Conservation (phyloP, 2,329 filamentous ascomycete species). For the Coniochaeta hoffmannii region DNA sequence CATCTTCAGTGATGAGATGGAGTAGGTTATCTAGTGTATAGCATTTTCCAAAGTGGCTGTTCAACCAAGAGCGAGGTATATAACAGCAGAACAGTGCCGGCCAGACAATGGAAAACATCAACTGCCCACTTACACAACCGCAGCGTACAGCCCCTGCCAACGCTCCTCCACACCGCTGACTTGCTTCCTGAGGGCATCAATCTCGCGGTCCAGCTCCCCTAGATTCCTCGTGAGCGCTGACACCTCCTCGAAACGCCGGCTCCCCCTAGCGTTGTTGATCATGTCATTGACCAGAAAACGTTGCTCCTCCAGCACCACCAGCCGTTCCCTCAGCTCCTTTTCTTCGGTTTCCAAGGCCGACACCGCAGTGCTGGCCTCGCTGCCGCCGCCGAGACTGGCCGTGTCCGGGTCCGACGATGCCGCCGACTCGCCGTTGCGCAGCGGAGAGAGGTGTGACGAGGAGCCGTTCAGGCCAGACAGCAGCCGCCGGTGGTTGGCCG, state of each 20-base stretch:
- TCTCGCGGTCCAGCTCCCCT: constrained; percentile 75
- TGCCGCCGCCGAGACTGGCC: constrained; percentile 34
- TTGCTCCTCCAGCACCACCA: constrained; percentile 86
- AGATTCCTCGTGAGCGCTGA: constrained; percentile 70
- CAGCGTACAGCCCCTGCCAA: constrained; percentile 45
- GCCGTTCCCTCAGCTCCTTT: constrained; percentile 67
- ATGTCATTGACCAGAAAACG: constrained; percentile 83
- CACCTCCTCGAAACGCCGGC: constrained; percentile 80
- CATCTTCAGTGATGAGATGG: background rate
- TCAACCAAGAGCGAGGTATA: background rate
- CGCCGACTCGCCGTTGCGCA: constrained; percentile 39
- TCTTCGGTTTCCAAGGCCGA: constrained; percentile 71
- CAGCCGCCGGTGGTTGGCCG: constrained; percentile 21
- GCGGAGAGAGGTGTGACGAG: constrained; percentile 22
- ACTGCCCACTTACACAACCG: constrained; percentile 15
- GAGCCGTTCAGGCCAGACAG: constrained; percentile 17
- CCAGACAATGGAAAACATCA: no score
- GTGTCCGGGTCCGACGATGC: constrained; percentile 39
- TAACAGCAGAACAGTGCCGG: background rate
- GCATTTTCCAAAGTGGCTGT: background rate
- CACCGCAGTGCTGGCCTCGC: constrained; percentile 45
- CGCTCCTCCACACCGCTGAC: constrained; percentile 57
- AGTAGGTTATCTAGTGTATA: no score
- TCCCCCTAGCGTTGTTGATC: constrained; percentile 68
- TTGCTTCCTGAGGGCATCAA: constrained; percentile 57